phyloP scores from a whole-genome alignment of 257 asterid species.

The Buddleja alternifolia region DNA sequence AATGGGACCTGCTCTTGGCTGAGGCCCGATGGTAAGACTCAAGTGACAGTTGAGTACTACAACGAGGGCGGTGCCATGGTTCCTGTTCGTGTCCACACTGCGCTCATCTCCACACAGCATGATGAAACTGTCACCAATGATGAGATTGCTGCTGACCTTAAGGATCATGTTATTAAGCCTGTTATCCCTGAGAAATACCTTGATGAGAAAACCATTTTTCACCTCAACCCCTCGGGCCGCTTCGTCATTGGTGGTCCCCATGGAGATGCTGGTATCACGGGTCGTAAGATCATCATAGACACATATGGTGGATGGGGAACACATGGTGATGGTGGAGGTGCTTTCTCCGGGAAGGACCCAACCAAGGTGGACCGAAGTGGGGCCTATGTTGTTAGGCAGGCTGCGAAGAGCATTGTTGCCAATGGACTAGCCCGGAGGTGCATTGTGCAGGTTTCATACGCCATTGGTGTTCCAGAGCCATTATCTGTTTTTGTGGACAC shows the following conservation, averaged over 20 bases:
- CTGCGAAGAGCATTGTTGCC: conserved; percentile 47
- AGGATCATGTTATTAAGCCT: conserved; percentile 46
- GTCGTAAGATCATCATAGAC: conserved; percentile 48
- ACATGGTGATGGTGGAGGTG: conserved; percentile 47
- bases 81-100: conserved; percentile 46
- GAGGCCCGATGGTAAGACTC: conserved; percentile 54
- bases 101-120: conserved; percentile 45
- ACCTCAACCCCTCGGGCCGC: conserved; percentile 45
- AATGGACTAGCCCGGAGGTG: conserved; percentile 42
- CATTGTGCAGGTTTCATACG: conserved; percentile 49
- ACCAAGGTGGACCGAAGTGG: conserved; percentile 49
- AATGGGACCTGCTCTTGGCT: conserved; percentile 41
- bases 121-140: conserved; percentile 48
- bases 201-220: conserved; percentile 45
- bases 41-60: conserved; percentile 46
- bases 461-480: conserved; percentile 46
- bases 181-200: conserved; percentile 43
- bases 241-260: conserved; percentile 48
- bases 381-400: conserved; percentile 42
- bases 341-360: conserved; percentile 47
- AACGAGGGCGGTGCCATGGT: conserved; percentile 47
- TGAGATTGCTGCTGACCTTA: conserved; percentile 44
- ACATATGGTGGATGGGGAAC: conserved; percentile 46
- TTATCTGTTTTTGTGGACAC: conserved; percentile 45
- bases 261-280: conserved; percentile 48